A percentile compares a stretch with the other conserved stretches of the same genome.
These are phyloP conservation scores for Neurospora sp. DNA, from an alignment of 2,329 filamentous ascomycete species.

Conservation along the genomic window DNA sequence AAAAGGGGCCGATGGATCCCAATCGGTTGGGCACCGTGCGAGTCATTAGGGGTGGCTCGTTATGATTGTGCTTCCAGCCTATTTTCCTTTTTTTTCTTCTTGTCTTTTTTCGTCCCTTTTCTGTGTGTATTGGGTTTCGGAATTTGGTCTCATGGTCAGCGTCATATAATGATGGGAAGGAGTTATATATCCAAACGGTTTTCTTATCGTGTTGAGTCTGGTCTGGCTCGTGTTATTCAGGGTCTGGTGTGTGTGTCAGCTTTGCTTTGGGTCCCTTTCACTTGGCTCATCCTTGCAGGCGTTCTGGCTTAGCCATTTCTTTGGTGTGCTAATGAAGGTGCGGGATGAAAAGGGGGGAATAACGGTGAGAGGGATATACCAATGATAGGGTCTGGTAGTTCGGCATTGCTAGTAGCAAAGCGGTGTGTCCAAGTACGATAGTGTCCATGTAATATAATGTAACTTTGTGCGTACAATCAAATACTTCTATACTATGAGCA, in stretches of 20 bases:
- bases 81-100: background rate
- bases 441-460: background rate
- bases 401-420: no score
- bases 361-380: background rate
- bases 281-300: background rate
- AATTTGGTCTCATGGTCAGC: background rate
- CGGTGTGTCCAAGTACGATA: background rate
- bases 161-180: background rate
- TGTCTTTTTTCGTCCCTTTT: background rate
- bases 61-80: conserved; percentile 3
- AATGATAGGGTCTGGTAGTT: background rate
- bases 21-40: conserved; percentile 9
- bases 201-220: background rate
- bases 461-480: background rate
- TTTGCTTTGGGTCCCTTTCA: background rate
- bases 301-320: background rate
- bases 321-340: background rate
- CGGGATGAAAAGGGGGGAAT: background rate
- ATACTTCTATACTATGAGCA: no score
- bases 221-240: background rate
- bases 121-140: background rate
- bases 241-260: background rate
- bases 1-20: conserved; percentile 3
- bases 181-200: background rate
- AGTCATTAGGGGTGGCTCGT: conserved; percentile 14